A percentile compares a stretch with the other conserved stretches of the same genome.
Conservation (phyloP, 768 basidiomycete species). For the Trichaptum fuscoviolaceum region DNA sequence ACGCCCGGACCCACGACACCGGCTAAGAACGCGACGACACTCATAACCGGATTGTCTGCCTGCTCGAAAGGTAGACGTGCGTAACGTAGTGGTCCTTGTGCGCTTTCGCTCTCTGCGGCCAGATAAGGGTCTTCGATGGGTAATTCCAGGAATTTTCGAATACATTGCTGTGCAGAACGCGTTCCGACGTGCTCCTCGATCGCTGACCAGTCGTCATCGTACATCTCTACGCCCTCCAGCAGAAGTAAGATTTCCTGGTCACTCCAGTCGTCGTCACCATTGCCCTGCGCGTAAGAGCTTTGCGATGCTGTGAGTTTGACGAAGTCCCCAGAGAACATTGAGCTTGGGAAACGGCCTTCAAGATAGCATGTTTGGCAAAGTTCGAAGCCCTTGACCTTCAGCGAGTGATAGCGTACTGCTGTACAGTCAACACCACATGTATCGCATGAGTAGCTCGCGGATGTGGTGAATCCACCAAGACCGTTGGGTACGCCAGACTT, state of each 20-base stretch:
- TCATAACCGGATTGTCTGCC: constrained; percentile 97
- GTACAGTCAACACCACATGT: constrained; percentile 96
- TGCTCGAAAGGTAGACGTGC: constrained; percentile 87
- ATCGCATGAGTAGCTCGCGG: constrained; percentile 71
- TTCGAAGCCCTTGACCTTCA: constrained; percentile 89
- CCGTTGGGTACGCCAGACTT: constrained; percentile 39
- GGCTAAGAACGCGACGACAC: constrained; percentile 94
- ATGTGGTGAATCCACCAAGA: constrained; percentile 25
- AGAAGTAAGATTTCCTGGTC: constrained; percentile 87
- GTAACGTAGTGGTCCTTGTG: constrained; percentile 70
- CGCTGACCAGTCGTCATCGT: constrained; percentile 92
- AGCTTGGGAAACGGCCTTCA: constrained; percentile 93
- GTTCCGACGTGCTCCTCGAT: constrained; percentile 93
- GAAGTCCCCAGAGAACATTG: constrained; percentile 96
- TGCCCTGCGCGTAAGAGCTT: constrained; percentile 30
- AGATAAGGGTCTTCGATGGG: constrained; percentile 97
- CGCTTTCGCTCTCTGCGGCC: constrained; percentile 55
- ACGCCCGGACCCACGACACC: constrained; percentile 87
- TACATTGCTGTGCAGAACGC: constrained; percentile 88
- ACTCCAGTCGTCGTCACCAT: constrained; percentile 69
- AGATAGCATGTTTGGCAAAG: constrained; percentile 92
- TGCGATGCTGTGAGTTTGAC: constrained; percentile 61
- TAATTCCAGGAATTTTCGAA: constrained; percentile 89
- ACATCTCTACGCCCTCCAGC: constrained; percentile 98
- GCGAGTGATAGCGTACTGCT: constrained; percentile 79